A percentile compares a stretch with the other conserved stretches of the same genome.
Conservation (phyloP, 106 monocot genomes). For the Platanthera guangdongensis region DNA sequence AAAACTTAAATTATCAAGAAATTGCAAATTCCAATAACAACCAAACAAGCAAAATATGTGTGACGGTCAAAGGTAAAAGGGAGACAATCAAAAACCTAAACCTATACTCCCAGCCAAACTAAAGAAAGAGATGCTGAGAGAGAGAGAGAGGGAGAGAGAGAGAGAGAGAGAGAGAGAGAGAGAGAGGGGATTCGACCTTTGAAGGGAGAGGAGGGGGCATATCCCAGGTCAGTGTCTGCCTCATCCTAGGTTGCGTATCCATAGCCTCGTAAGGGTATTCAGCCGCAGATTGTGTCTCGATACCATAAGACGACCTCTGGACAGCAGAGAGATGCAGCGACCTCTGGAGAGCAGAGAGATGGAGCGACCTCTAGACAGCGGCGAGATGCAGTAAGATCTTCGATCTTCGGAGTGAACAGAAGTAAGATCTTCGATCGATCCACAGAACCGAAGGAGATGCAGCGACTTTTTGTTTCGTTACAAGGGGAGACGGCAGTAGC, state of each 20-base stretch:
- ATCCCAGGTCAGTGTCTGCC: slow-evolving; percentile 68
- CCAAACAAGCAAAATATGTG: neutral
- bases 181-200: slow-evolving; percentile 21
- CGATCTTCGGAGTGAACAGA: too few relatives aligned
- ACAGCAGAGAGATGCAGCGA: too few relatives aligned
- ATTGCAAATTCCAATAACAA: neutral
- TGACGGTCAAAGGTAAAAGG: neutral
- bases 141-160: too few relatives aligned
- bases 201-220: slow-evolving; percentile 45
- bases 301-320: too few relatives aligned
- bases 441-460: too few relatives aligned
- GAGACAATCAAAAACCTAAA: neutral
- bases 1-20: neutral
- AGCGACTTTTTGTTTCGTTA: too few relatives aligned
- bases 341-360: too few relatives aligned
- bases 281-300: slow-evolving; percentile 72
- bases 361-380: too few relatives aligned
- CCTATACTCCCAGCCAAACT: neutral
- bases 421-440: too few relatives aligned
- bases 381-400: too few relatives aligned
- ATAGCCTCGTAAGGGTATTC: slow-evolving; percentile 45
- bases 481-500: too few relatives aligned
- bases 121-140: neutral
- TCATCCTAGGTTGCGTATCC: slow-evolving; percentile 62
- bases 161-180: neutral